Evolutionary conservation across 805 yeast genomes (phyloP), one percentile per base, ranked within the genome.

Genomic region (Metschnikowia reukaufii): DNA sequence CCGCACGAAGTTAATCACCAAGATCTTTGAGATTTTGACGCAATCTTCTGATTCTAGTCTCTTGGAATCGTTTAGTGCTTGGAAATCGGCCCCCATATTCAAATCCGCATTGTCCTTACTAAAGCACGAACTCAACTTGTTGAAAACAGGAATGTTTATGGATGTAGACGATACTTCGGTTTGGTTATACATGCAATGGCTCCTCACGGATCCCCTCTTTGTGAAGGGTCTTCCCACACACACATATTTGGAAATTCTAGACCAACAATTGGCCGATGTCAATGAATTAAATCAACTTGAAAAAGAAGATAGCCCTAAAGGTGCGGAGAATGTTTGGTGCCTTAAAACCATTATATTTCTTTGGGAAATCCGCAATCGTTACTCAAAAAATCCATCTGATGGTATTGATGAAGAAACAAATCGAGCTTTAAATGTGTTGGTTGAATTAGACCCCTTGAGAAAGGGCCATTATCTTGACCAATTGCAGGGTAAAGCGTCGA

Each of bases 91-190:
- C 41, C 20, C 48, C 44, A 31, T 65, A 2, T 74, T 75, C 44
- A 54, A 55, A 6, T 54, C 60, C 10, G 65, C 73, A 8, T 37
- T 57, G 21, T 50, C 55, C 0, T 72, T 82, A 42, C 61, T 88
- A 5, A 48, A 50, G 0, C 66, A 71, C 16, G 99, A 94, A 63
- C 65, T 90, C 35, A 76, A 76, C 2, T 74, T 86, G 54, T 74
- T 90, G 31, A 84, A 83, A 49, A 84, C 88, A 23, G 99, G 98
- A 0, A 81, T 89, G 67, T 88, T 83, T 60, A 88, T 96, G 55
- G 98, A 94, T 62, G 91, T 96, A 0, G 92, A 88, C 44, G 99
- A 94, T 61, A 91, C 95, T 36, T 87, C 97, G 0, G 86, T 88
- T 0, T 94, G 98, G 97, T 74, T 86, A 1, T 94, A 91, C 61